A percentile compares a stretch with the other conserved stretches of the same genome.
Conservation (phyloP, 2,329 filamentous ascomycete species). For the Pseudocercospora pini-densiflorae region DNA sequence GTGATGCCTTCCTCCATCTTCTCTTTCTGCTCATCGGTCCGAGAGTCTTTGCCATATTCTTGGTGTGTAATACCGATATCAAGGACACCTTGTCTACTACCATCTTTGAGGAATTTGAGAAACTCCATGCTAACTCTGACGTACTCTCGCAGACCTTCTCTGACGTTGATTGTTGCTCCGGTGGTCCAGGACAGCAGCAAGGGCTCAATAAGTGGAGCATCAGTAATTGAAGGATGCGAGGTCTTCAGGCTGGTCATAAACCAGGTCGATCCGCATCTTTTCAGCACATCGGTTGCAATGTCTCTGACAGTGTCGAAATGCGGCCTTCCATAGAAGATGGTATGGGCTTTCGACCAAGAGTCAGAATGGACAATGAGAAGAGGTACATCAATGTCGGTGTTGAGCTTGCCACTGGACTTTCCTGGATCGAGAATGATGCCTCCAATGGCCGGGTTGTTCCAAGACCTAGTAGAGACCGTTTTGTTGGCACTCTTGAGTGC, state of each 20-base stretch:
- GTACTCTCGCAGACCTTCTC: slow-evolving; percentile 62
- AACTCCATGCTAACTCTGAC: slow-evolving; percentile 63
- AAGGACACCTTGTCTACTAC: slow-evolving; percentile 52
- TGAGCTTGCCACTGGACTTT: slow-evolving; percentile 64
- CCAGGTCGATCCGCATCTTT: slow-evolving; percentile 46
- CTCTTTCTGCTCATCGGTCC: slow-evolving; percentile 24
- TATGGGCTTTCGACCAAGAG: slow-evolving; percentile 62
- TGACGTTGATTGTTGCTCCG: slow-evolving; percentile 60
- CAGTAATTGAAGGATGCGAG: slow-evolving; percentile 65
- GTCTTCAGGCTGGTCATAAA: slow-evolving; percentile 45
- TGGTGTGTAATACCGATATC: slow-evolving; percentile 50
- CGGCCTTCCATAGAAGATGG: slow-evolving; percentile 63
- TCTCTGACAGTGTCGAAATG: slow-evolving; percentile 66
- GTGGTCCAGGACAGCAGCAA: slow-evolving; percentile 63
- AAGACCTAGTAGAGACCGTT: slow-evolving; percentile 28
- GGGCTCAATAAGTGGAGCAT: slow-evolving; percentile 66
- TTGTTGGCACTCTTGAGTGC: slow-evolving; percentile 56
- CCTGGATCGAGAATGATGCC: slow-evolving; percentile 68
- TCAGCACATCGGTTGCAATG: slow-evolving; percentile 48
- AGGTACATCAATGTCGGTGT: slow-evolving; percentile 61
- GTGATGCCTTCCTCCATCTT: slow-evolving; percentile 26
- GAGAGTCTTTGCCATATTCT: slow-evolving; percentile 36
- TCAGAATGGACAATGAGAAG: slow-evolving; percentile 65
- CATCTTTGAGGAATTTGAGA: slow-evolving; percentile 50
- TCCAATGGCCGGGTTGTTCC: slow-evolving; percentile 52